Evolutionary conservation across 208 protist genomes (phyloP).

Genomic region (Trypanosoma rangeli): DNA sequence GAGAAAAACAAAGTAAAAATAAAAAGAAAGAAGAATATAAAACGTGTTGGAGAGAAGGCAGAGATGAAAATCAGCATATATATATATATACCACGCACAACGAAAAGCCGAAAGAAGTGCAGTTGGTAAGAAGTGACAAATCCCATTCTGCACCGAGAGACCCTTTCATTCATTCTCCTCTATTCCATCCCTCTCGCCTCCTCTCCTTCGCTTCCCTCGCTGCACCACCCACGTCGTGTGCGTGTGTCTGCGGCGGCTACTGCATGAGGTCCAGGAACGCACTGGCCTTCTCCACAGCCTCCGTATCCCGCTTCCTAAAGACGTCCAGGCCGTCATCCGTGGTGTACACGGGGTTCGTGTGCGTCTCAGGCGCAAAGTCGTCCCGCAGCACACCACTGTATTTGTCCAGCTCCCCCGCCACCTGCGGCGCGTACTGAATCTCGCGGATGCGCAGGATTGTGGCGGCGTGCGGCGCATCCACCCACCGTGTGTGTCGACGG

Average conservation of each 20-base stretch:
- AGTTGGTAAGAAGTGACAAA: neutral
- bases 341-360: conserved; percentile 68
- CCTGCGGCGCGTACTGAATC: conserved; percentile 66
- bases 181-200: no score
- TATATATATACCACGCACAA: neutral
- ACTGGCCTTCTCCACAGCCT: conserved; percentile 60
- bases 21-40: neutral
- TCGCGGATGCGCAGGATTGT: conserved; percentile 83
- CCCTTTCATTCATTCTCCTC: neutral
- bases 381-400: conserved; percentile 60
- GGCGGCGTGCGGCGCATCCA: conserved; percentile 74
- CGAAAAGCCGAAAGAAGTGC: neutral
- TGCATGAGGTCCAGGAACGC: conserved; percentile 65
- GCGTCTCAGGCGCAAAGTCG: conserved; percentile 39
- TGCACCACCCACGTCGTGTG: neutral
- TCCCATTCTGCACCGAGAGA: neutral
- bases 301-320: conserved; percentile 58
- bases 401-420: conserved; percentile 85
- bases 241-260: neutral
- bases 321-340: conserved; percentile 65
- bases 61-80: neutral
- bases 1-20: neutral
- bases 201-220: neutral
- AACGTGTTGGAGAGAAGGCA: neutral
- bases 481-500: conserved; percentile 62